A percentile compares a stretch with the other conserved stretches of the same genome.
These are phyloP conservation scores for Coprinopsis marcescibilis DNA, from an alignment of 768 basidiomycete species.

Conservation along the genomic window DNA sequence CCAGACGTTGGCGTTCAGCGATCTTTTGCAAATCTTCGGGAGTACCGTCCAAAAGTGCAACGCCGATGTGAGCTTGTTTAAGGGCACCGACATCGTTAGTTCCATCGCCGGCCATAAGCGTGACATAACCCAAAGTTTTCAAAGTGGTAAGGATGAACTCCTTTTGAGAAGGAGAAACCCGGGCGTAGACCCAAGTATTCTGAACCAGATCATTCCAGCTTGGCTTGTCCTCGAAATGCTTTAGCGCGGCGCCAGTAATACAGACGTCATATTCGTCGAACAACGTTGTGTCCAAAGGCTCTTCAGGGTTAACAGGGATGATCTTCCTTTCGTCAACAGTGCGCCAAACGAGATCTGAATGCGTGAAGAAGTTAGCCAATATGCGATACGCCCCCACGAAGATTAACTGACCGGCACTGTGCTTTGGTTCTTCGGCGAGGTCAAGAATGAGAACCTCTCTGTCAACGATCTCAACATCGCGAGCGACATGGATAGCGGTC, in stretches of 20 bases:
- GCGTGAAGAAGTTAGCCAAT: not conserved
- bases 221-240: conserved; percentile 68
- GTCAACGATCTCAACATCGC: conserved; percentile 95
- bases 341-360: conserved; percentile 81
- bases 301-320: conserved; percentile 76
- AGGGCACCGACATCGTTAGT: conserved; percentile 98
- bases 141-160: conserved; percentile 91
- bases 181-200: conserved; percentile 97
- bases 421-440: conserved; percentile 69
- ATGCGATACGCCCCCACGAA: not conserved
- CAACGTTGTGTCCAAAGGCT: conserved; percentile 72
- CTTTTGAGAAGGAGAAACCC: conserved; percentile 94
- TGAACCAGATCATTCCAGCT: conserved; percentile 83
- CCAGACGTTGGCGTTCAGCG: conserved; percentile 83
- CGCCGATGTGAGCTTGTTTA: conserved; percentile 96
- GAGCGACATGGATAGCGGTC: conserved; percentile 93
- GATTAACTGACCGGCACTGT: conserved; percentile 52
- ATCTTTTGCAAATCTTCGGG: conserved; percentile 90
- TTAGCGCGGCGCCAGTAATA: conserved; percentile 90
- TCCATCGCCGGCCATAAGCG: conserved; percentile 98
- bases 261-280: conserved; percentile 93
- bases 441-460: conserved; percentile 92
- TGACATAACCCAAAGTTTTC: conserved; percentile 83
- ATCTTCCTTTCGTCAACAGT: conserved; percentile 89
- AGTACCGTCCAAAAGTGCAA: conserved; percentile 88